Conservation (phyloP, 129 eudicot genomes). For the Heracleum sosnowskyi region DNA sequence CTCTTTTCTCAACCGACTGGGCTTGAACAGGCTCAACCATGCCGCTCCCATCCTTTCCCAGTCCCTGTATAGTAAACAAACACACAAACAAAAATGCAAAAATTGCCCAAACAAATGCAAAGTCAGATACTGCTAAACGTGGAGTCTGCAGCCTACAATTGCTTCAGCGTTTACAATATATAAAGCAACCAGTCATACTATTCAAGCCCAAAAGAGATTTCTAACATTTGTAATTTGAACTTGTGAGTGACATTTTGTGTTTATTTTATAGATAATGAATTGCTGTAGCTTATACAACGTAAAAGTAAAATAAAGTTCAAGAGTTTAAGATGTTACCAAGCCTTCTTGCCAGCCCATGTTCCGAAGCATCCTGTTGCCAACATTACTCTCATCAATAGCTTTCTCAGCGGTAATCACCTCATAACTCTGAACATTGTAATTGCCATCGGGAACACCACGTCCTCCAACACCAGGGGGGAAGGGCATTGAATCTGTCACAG, state of each 20-base stretch:
- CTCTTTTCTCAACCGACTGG: conserved; percentile 63
- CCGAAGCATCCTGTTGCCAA: conserved; percentile 96
- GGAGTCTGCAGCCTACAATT: conserved; percentile 15
- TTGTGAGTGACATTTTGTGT: not conserved
- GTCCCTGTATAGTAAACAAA: conserved; percentile 46
- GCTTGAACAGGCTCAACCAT: conserved; percentile 99
- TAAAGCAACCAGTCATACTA: not conserved
- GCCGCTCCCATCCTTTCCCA: conserved; percentile 95
- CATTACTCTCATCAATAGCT: conserved; percentile 92
- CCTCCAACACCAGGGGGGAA: conserved; percentile 99
- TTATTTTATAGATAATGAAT: not conserved
- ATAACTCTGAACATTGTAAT: conserved; percentile 36
- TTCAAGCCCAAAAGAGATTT: not conserved
- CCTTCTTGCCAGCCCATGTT: conserved; percentile 99
- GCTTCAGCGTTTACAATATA: not conserved
- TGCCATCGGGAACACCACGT: conserved; percentile 57
- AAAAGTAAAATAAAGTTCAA: conserved; percentile 12
- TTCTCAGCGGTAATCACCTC: conserved; percentile 88
- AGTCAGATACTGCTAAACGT: conserved; percentile 26
- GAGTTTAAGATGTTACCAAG: conserved; percentile 56
- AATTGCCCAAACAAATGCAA: conserved; percentile 19
- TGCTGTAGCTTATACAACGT: no score
- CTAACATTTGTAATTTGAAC: not conserved
- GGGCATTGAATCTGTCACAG: conserved; percentile 78
- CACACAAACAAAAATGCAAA: conserved; percentile 15